Percentiles rank a stretch among this genome's conserved stretches.
Evolutionary conservation across 169 alveolate species (phyloP).

Genomic region (Cryptosporidium tyzzeri): DNA sequence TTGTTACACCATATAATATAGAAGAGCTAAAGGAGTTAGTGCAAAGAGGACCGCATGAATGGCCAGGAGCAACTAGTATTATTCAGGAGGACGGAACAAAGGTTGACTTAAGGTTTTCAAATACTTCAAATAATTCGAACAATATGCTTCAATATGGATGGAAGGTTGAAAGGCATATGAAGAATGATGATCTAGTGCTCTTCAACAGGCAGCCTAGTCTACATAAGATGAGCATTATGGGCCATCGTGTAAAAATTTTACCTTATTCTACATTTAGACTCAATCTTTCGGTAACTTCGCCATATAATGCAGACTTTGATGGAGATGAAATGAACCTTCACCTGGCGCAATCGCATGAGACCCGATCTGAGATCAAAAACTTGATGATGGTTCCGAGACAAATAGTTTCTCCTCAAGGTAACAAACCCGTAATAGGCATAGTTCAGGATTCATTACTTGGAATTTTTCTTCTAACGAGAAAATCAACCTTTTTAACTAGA

Average conservation of each 20-base stretch:
- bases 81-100: conserved; percentile 94
- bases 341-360: conserved; percentile 98
- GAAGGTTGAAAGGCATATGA: conserved; percentile 98
- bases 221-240: conserved; percentile 99
- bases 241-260: conserved; percentile 96
- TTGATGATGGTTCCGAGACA: conserved; percentile 98
- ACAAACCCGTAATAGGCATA: conserved; percentile 99
- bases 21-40: conserved; percentile 92
- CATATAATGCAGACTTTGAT: conserved; percentile 99
- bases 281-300: conserved; percentile 98
- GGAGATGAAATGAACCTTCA: conserved; percentile 99
- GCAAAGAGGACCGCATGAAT: conserved; percentile 96
- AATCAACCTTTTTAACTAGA: conserved; percentile 95
- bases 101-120: conserved; percentile 79
- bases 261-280: conserved; percentile 99
- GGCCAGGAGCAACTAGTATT: conserved; percentile 99
- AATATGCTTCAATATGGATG: conserved; percentile 91
- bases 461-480: conserved; percentile 93
- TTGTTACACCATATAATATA: conserved; percentile 96
- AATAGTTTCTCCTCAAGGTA: conserved; percentile 99
- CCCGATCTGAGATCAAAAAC: conserved; percentile 98
- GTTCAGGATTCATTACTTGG: conserved; percentile 99
- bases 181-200: conserved; percentile 97
- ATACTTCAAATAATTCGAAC: conserved; percentile 72
- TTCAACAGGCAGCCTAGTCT: conserved; percentile 99